A percentile compares a stretch with the other conserved stretches of the same genome.
These are phyloP conservation scores for Saccharomyces hybrid DNA, from an alignment of 1,139 yeast genomes.

Conservation along the genomic window DNA sequence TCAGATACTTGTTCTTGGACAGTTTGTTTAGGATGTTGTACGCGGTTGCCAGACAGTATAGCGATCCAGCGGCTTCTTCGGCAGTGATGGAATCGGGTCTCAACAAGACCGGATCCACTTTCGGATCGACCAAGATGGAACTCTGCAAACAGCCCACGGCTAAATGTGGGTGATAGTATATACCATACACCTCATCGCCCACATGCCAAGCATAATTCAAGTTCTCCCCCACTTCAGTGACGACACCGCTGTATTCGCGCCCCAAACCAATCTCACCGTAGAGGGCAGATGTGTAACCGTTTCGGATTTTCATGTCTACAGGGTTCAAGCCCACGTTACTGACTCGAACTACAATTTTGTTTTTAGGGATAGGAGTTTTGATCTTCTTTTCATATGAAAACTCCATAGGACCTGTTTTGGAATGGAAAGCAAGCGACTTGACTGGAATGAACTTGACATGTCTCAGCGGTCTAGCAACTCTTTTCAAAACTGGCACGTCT, in stretches of 20 bases:
- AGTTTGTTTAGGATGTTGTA: constrained; percentile 36
- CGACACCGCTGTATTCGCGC: constrained; percentile 60
- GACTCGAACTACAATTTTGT: constrained; percentile 51
- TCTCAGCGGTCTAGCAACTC: constrained; percentile 39
- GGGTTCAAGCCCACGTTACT: constrained; percentile 43
- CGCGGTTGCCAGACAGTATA: constrained; percentile 50
- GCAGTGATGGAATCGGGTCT: constrained; percentile 44
- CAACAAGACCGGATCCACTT: constrained; percentile 35
- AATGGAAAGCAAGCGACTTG: constrained; percentile 33
- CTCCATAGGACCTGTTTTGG: constrained; percentile 33
- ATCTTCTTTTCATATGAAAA: constrained; percentile 37
- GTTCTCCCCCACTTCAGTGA: constrained; percentile 50
- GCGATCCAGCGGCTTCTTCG: constrained; percentile 55
- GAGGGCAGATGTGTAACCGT: constrained; percentile 34
- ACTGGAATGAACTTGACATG: constrained; percentile 36
- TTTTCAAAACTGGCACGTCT: constrained; percentile 20
- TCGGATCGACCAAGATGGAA: constrained; percentile 42
- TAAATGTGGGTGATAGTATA: constrained; percentile 37
- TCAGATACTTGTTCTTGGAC: constrained; percentile 26
- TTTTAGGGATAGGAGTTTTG: constrained; percentile 37
- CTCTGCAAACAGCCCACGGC: constrained; percentile 49
- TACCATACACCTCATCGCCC: constrained; percentile 65
- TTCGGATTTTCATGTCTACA: constrained; percentile 47
- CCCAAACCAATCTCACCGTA: constrained; percentile 52
- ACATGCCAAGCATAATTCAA: constrained; percentile 36